These are phyloP conservation scores for Gryganskiella cystojenkinii DNA, from an alignment of 192 early-diverging fungal genomes.

Conservation along the genomic window DNA sequence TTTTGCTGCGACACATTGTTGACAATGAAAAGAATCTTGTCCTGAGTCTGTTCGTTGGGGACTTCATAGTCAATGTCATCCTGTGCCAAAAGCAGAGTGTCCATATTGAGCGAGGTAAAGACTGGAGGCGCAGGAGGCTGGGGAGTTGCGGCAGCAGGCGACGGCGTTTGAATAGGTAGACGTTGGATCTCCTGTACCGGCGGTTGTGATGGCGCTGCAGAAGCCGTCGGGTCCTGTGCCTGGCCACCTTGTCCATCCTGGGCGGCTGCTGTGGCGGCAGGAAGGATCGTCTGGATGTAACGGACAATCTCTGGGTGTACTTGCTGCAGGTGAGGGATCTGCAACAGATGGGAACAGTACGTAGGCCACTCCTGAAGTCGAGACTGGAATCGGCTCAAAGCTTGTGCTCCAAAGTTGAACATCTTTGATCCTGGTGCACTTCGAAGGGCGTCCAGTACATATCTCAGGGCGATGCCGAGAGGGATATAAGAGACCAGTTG, in stretches of 20 bases:
- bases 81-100: conserved; percentile 60
- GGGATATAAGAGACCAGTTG: conserved; percentile 84
- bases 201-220: conserved; percentile 19
- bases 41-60: conserved; percentile 61
- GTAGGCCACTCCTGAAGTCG: conserved; percentile 92
- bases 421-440: conserved; percentile 81
- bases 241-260: conserved; percentile 30
- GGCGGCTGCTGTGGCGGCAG: conserved; percentile 36
- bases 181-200: conserved; percentile 18
- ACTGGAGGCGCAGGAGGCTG: conserved; percentile 56
- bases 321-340: conserved; percentile 86
- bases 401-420: conserved; percentile 91
- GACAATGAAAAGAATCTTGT: conserved; percentile 97
- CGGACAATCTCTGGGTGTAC: conserved; percentile 77
- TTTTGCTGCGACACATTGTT: too few relatives aligned
- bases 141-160: conserved; percentile 12
- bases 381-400: conserved; percentile 83
- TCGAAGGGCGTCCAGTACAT: conserved; percentile 88
- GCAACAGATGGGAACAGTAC: conserved; percentile 84
- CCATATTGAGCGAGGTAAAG: conserved; percentile 73
- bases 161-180: conserved; percentile 5
- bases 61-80: conserved; percentile 57
- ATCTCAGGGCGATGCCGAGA: conserved; percentile 89
- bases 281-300: conserved; percentile 65
- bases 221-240: conserved; percentile 34